phyloP scores from a whole-genome alignment of 1,284 basidiomycete genomes.

The Golubevia pallescens region DNA sequence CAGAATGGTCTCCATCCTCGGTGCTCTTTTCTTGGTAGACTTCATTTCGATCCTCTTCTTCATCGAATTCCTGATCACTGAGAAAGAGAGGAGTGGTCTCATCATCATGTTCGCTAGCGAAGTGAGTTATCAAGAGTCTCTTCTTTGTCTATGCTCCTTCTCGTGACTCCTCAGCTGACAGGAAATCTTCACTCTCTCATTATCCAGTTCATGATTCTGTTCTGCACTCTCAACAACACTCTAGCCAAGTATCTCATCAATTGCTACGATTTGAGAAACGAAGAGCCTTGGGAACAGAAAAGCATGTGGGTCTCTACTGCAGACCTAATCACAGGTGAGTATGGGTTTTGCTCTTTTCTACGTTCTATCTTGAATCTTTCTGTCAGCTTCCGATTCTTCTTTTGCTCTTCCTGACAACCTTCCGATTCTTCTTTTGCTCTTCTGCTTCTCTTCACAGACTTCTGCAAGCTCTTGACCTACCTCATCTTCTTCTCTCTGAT shows the following conservation, averaged over 20 bases:
- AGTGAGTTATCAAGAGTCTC: too few species aligned
- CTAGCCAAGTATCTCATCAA: conserved; percentile 86
- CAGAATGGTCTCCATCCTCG: conserved; percentile 77
- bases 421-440: neutral
- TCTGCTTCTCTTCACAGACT: conserved; percentile 70
- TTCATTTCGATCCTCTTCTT: conserved; percentile 77
- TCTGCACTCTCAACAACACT: conserved; percentile 79
- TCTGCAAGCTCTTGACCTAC: conserved; percentile 89
- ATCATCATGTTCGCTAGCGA: conserved; percentile 91
- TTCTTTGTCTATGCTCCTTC: too few species aligned
- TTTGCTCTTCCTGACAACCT: too few species aligned
- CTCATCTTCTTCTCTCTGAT: conserved; percentile 90
- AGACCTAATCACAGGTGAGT: conserved; percentile 75
- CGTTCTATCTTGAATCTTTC: neutral
- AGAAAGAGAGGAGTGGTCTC: conserved; percentile 70
- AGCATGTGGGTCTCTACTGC: conserved; percentile 96
- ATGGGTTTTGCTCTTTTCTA: neutral
- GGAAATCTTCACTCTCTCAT: neutral
- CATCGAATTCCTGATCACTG: conserved; percentile 68
- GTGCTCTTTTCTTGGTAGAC: conserved; percentile 76
- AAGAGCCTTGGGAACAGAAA: conserved; percentile 84
- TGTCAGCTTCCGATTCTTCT: neutral
- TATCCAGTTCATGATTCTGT: conserved; percentile 75
- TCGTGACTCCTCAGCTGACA: too few species aligned
- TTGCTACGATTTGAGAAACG: conserved; percentile 72